Base-by-base conservation (phyloP, 139 green algal species). In the Closterium sp. region DNA sequence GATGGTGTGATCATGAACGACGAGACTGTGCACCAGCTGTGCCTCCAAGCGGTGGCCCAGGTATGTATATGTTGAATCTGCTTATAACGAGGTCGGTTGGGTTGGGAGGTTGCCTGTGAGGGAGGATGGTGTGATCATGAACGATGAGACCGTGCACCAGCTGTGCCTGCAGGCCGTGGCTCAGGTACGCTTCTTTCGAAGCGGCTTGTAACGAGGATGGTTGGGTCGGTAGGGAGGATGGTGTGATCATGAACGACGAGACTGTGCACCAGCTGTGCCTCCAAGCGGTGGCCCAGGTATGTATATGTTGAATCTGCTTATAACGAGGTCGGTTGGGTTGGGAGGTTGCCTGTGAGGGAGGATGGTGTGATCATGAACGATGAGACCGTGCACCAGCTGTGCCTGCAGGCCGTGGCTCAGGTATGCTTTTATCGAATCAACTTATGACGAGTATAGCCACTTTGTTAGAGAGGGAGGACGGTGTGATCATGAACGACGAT, bases 101-200 rank as follows among this genome's bases (percentile, higher is more conserved):
- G n/a, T n/a, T n/a, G n/a, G n/a, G n/a, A n/a, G n/a, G n/a, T n/a
- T n/a, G n/a, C n/a, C n/a, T n/a, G n/a, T n/a, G n/a, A 50, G 38
- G 38, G 98, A 99, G 91, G 97, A 97, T 62, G 98, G 97, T 32
- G 97, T 99, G 11, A 98, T 99, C 91, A 91, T 99, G 91, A 99
- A 99, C 92, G 98, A 99, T 90, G 97, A 99, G 96, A 99, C 98
- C 3, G 96, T 99, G 0, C 97, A 99, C 96, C 98, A 97, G 91
- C 96, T 99, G 85, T 98, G 96, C 95, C 94, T 96, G 91, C 97
- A 98, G 94, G 97, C 97, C 4, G 96, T 98, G 4, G 97, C 93
- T 9, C 97, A 98, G 94, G 88, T 92, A 27, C 27, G 45, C 5
- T 7, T 70, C 2, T 50, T 17, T 50, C 38, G 38, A 9, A 88